phyloP scores from a whole-genome alignment of 2,329 filamentous ascomycete genomes.

The Escovopsis sp. region DNA sequence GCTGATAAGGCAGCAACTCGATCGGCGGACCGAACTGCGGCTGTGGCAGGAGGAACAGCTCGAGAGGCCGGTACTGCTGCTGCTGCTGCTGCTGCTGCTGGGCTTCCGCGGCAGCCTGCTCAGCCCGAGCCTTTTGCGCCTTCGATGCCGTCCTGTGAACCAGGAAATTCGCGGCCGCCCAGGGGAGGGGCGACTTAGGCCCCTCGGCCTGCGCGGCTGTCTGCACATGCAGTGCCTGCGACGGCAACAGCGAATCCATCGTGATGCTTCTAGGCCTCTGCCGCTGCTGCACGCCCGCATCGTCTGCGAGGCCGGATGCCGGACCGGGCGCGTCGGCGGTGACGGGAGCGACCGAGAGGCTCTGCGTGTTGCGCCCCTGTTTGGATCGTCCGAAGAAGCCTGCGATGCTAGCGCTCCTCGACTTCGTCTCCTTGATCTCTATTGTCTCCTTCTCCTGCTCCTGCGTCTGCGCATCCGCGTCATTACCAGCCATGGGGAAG shows the following conservation, averaged over 20 bases:
- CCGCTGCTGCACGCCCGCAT: slow-evolving; percentile 6
- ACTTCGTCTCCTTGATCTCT: slow-evolving; percentile 18
- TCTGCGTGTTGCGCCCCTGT: slow-evolving; percentile 1
- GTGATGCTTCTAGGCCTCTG: neutral
- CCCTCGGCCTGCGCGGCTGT: too few species aligned
- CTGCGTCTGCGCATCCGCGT: too few species aligned
- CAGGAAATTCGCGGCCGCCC: too few species aligned
- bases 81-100: slow-evolving; percentile 4
- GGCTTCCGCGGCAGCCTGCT: slow-evolving; percentile 2
- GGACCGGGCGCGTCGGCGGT: too few species aligned
- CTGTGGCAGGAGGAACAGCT: slow-evolving; percentile 3
- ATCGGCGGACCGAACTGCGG: slow-evolving; percentile 1
- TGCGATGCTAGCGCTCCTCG: slow-evolving; percentile 27
- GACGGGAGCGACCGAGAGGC: neutral
- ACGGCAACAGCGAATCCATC: neutral
- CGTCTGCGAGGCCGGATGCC: slow-evolving; percentile 7
- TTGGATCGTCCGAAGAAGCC: slow-evolving; percentile 13
- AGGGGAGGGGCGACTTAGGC: too few species aligned
- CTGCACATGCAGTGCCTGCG: too few species aligned
- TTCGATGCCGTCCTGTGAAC: too few species aligned
- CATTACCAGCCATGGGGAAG: slow-evolving; percentile 8
- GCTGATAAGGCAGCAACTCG: neutral
- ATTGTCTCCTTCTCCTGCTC: too few species aligned
- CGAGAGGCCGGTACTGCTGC: slow-evolving; percentile 4
- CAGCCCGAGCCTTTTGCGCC: too few species aligned